These are phyloP conservation scores for Candida broadrunensis DNA, from an alignment of 805 yeast genomes.

Conservation along the genomic window DNA sequence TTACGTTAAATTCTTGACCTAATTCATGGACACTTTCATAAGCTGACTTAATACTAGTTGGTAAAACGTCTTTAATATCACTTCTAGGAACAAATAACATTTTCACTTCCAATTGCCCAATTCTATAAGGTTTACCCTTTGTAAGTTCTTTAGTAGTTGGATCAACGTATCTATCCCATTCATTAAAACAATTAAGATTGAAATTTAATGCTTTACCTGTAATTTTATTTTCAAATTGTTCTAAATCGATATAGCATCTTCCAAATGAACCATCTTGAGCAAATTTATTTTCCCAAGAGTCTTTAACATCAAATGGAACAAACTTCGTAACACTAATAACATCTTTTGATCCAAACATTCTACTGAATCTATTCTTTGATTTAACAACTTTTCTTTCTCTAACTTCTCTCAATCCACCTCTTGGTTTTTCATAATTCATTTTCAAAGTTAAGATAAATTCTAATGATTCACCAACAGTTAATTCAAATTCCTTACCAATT, in stretches of 20 bases:
- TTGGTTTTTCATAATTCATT: constrained; percentile 52
- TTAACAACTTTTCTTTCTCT: constrained; percentile 52
- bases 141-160: constrained; percentile 9
- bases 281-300: constrained; percentile 59
- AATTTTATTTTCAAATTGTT: constrained; percentile 53
- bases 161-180: constrained; percentile 61
- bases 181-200: constrained; percentile 67
- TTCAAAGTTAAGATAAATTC: constrained; percentile 74
- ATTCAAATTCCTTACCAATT: constrained; percentile 76
- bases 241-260: constrained; percentile 64
- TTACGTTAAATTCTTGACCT: constrained; percentile 18
- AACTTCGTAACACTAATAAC: constrained; percentile 48
- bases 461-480: constrained; percentile 57
- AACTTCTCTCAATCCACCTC: constrained; percentile 56
- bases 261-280: constrained; percentile 92
- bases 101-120: constrained; percentile 66
- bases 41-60: constrained; percentile 60
- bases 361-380: constrained; percentile 43
- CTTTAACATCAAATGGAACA: constrained; percentile 50
- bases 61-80: constrained; percentile 59
- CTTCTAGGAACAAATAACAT: constrained; percentile 69
- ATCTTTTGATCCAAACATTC: constrained; percentile 48
- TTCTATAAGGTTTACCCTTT: constrained; percentile 46
- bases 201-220: constrained; percentile 52
- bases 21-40: constrained; percentile 32